These are phyloP conservation scores for Strobilomyces dryophilus DNA, from an alignment of 768 basidiomycete species.

Conservation along the genomic window DNA sequence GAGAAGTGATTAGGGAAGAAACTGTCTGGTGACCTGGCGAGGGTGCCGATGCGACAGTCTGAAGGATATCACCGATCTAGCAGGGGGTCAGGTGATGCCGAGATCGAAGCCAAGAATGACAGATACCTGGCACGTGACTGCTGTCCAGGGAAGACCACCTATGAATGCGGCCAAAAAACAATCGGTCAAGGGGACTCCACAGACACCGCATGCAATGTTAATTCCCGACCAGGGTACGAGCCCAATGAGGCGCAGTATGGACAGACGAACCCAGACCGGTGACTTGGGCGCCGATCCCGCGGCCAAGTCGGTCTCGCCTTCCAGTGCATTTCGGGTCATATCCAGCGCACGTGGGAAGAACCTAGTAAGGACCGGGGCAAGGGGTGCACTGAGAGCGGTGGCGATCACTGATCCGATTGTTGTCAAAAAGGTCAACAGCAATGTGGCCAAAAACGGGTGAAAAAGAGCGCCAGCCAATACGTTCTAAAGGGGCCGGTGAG, in stretches of 20 bases:
- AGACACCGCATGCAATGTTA: slow-evolving; percentile 94
- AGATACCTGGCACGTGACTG: slow-evolving; percentile 83
- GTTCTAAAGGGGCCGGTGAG: slow-evolving; percentile 51
- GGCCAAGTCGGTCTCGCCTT: slow-evolving; percentile 53
- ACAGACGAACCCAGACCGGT: slow-evolving; percentile 76
- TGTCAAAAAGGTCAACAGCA: slow-evolving; percentile 80
- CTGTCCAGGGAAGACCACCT: slow-evolving; percentile 84
- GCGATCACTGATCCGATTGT: slow-evolving; percentile 83
- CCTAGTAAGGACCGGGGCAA: slow-evolving; percentile 77
- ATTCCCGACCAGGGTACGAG: slow-evolving; percentile 97
- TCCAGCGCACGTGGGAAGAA: slow-evolving; percentile 83
- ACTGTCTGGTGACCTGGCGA: slow-evolving; percentile 72
- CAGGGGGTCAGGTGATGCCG: slow-evolving; percentile 13
- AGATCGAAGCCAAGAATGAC: slow-evolving; percentile 11
- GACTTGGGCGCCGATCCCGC: slow-evolving; percentile 34
- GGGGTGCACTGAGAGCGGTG: slow-evolving; percentile 73
- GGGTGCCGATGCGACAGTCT: slow-evolving; percentile 72
- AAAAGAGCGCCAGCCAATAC: slow-evolving; percentile 86
- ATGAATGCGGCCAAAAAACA: slow-evolving; percentile 82
- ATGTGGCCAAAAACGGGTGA: slow-evolving; percentile 74
- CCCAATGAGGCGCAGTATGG: slow-evolving; percentile 85
- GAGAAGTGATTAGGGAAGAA: slow-evolving; percentile 81
- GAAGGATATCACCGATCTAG: slow-evolving; percentile 84
- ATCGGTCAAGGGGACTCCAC: slow-evolving; percentile 70
- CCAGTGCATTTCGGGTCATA: slow-evolving; percentile 77